phyloP scores from a whole-genome alignment of 78 protist species.

The Isochrysis galbana region DNA sequence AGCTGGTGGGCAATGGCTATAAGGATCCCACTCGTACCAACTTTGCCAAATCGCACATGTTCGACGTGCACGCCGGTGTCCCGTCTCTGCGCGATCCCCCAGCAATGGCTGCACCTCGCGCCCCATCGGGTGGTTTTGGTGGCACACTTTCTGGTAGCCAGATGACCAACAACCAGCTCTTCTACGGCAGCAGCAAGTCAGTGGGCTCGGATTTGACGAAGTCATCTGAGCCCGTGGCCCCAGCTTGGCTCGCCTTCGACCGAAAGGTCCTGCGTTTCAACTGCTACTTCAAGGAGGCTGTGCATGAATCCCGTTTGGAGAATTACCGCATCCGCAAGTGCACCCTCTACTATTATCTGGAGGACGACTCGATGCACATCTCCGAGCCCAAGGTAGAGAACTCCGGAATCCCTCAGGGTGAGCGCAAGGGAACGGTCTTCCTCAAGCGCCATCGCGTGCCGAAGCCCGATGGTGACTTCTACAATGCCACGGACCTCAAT shows the following conservation, averaged over 20 bases:
- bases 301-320: conserved; percentile 8
- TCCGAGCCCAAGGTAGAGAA: conserved; percentile 50
- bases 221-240: neutral
- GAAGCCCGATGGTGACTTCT: neutral
- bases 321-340: conserved; percentile 12
- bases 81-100: neutral
- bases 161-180: neutral
- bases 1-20: neutral
- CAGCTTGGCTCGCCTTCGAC: conserved; percentile 19
- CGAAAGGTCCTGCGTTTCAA: conserved; percentile 32
- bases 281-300: conserved; percentile 15
- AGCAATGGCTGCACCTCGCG: neutral
- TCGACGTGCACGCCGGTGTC: neutral
- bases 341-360: conserved; percentile 50
- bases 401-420: conserved; percentile 59
- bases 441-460: conserved; percentile 51
- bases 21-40: neutral
- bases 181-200: no score
- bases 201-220: no score
- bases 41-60: neutral
- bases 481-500: conserved; percentile 33
- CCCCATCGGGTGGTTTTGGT: neutral
- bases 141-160: neutral
- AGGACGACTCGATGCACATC: conserved; percentile 54
- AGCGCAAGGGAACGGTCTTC: conserved; percentile 28